Percentiles rank a stretch among this genome's conserved stretches.
These are phyloP conservation scores for Beverwykella pulmonaria DNA, from an alignment of 495 filamentous ascomycete genomes.

Conservation along the genomic window DNA sequence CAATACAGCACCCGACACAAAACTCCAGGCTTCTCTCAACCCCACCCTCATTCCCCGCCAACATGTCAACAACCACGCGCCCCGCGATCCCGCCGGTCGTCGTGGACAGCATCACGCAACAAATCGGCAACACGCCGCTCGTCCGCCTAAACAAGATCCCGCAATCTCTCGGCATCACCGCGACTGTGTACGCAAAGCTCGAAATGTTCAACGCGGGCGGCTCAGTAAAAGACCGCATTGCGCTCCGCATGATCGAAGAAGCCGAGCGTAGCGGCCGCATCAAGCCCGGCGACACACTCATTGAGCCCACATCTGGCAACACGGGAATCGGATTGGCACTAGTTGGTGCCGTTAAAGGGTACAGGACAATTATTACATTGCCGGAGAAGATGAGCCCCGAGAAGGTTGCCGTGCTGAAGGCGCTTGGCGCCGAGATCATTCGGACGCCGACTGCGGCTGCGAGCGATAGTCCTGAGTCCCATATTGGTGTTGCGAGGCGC, in stretches of 20 bases:
- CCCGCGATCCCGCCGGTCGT: constrained; percentile 59
- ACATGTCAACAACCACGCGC: constrained; percentile 55
- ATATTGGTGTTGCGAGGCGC: constrained; percentile 90
- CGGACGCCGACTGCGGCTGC: constrained; percentile 95
- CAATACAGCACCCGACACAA: too few species aligned
- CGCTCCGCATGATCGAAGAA: constrained; percentile 95
- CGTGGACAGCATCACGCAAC: constrained; percentile 62
- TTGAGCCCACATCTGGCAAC: constrained; percentile 97
- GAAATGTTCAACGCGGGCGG: constrained; percentile 98
- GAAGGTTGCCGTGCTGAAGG: constrained; percentile 91
- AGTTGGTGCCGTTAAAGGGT: constrained; percentile 91
- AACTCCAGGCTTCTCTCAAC: too few species aligned
- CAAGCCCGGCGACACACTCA: constrained; percentile 94
- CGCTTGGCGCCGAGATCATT: constrained; percentile 95
- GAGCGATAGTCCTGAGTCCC: constrained; percentile 89
- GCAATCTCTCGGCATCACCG: constrained; percentile 83
- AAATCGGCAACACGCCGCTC: constrained; percentile 93
- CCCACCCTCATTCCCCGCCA: constrained; percentile 21
- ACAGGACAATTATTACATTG: constrained; percentile 97
- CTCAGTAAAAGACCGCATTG: constrained; percentile 97
- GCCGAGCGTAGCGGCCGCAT: constrained; percentile 89
- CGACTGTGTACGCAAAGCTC: constrained; percentile 89
- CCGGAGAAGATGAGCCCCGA: constrained; percentile 99
- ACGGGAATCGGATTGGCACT: constrained; percentile 96
- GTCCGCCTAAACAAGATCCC: constrained; percentile 91